These are phyloP conservation scores for Fusarium buxicola DNA, from an alignment of 2,329 filamentous ascomycete species.

Conservation along the genomic window DNA sequence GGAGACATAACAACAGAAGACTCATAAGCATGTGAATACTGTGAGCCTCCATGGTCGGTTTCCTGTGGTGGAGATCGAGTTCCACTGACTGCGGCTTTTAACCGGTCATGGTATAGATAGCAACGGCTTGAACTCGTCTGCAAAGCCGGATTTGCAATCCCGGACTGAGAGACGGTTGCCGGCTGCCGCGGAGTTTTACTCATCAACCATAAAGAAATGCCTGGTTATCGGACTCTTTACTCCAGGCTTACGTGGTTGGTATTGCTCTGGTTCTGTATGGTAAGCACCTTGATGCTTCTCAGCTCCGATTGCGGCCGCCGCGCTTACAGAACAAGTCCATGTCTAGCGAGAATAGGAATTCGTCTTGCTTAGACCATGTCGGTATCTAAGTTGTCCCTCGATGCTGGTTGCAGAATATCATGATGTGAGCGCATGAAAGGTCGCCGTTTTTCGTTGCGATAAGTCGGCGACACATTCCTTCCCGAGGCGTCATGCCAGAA, in stretches of 20 bases:
- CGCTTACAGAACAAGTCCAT: too few species aligned
- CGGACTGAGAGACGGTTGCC: neutral
- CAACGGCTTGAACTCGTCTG: conserved; percentile 5
- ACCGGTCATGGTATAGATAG: conserved; percentile 23
- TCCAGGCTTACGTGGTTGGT: neutral
- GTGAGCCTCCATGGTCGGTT: neutral
- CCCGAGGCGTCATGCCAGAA: too few species aligned
- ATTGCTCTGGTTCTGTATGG: too few species aligned
- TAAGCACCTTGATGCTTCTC: too few species aligned
- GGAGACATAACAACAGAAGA: neutral
- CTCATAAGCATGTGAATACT: conserved; percentile 11
- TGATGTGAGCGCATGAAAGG: too few species aligned
- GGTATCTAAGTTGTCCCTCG: too few species aligned
- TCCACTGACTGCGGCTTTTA: conserved; percentile 38
- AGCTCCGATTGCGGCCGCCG: too few species aligned
- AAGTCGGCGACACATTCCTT: too few species aligned
- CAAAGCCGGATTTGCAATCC: conserved; percentile 22
- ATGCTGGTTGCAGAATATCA: too few species aligned
- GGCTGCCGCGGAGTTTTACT: neutral
- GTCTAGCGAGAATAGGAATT: too few species aligned
- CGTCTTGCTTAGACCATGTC: too few species aligned
- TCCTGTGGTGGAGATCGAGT: conserved; percentile 12
- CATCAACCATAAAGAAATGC: conserved; percentile 17
- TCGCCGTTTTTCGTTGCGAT: too few species aligned
- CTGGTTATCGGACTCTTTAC: conserved; percentile 15